Evolutionary conservation across 1,284 basidiomycete genomes (phyloP).

Genomic region (Rhodofomes roseus): DNA sequence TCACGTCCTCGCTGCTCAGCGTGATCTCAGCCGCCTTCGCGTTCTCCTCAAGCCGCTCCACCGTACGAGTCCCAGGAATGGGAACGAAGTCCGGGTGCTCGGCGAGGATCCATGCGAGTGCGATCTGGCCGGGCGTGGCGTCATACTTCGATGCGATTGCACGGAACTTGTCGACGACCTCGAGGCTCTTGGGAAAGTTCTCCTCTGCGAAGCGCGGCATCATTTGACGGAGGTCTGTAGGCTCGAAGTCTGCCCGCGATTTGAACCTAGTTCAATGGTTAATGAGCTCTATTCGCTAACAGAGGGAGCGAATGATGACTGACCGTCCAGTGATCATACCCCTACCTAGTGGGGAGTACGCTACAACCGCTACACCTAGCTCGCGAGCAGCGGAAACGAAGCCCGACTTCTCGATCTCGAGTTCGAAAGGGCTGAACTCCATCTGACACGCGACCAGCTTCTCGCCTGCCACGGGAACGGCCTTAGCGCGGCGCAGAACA

Average conservation of each 20-base stretch:
- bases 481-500: constrained; percentile 31
- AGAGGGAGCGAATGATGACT: neutral
- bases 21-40: constrained; percentile 2
- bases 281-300: neutral
- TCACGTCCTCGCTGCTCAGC: neutral
- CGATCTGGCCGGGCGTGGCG: constrained; percentile 1
- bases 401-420: constrained; percentile 25
- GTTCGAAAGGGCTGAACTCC: constrained; percentile 41
- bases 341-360: constrained; percentile 40
- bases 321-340: neutral
- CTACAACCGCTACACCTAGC: constrained; percentile 32
- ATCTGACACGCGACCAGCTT: constrained; percentile 32
- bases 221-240: neutral
- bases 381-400: constrained; percentile 26
- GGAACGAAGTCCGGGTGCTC: constrained; percentile 3
- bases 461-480: constrained; percentile 32
- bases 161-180: constrained; percentile 1
- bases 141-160: neutral
- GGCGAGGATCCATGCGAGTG: constrained; percentile 6
- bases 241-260: neutral
- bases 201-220: constrained; percentile 1
- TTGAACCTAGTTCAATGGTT: neutral
- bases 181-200: constrained; percentile 6
- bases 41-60: constrained; percentile 1
- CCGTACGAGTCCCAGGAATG: neutral